A percentile compares a stretch with the other conserved stretches of the same genome.
These are phyloP conservation scores for Russula dissimulans DNA, from an alignment of 768 basidiomycete species.

Conservation along the genomic window DNA sequence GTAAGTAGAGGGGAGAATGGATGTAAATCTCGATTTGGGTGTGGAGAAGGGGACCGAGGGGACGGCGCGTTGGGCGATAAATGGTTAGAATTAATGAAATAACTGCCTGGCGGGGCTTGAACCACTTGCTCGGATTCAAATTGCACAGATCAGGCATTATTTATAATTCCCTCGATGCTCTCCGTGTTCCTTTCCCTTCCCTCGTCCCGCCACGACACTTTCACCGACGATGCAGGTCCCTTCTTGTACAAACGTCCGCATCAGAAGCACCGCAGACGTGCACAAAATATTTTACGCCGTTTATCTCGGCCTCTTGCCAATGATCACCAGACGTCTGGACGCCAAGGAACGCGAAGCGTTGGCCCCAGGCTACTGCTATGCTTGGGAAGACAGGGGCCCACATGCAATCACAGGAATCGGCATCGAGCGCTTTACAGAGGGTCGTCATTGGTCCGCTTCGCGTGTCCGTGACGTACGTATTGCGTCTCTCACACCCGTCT, in stretches of 20 bases:
- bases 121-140: slow-evolving; percentile 16
- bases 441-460: slow-evolving; percentile 82
- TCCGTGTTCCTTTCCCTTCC: slow-evolving; percentile 13
- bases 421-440: slow-evolving; percentile 76
- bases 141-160: slow-evolving; percentile 15
- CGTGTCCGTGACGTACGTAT: slow-evolving; percentile 44
- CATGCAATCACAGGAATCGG: slow-evolving; percentile 72
- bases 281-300: slow-evolving; percentile 75
- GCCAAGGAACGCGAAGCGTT: slow-evolving; percentile 66
- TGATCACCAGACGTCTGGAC: slow-evolving; percentile 75
- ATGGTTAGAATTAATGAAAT: slow-evolving; percentile 5
- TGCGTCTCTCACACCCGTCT: neutral
- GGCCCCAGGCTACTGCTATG: slow-evolving; percentile 69
- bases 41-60: neutral
- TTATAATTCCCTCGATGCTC: slow-evolving; percentile 16
- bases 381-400: slow-evolving; percentile 83
- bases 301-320: slow-evolving; percentile 53
- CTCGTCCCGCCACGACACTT: slow-evolving; percentile 20
- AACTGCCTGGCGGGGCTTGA: slow-evolving; percentile 11
- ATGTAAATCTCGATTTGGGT: slow-evolving; percentile 1
- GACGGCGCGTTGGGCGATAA: neutral
- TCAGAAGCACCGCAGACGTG: slow-evolving; percentile 73
- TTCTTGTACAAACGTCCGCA: slow-evolving; percentile 65
- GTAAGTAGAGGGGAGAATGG: neutral
- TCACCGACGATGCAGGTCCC: slow-evolving; percentile 56